Evolutionary conservation across 1,139 yeast genomes (phyloP).

Genomic region (Yamadazyma blattariae): DNA sequence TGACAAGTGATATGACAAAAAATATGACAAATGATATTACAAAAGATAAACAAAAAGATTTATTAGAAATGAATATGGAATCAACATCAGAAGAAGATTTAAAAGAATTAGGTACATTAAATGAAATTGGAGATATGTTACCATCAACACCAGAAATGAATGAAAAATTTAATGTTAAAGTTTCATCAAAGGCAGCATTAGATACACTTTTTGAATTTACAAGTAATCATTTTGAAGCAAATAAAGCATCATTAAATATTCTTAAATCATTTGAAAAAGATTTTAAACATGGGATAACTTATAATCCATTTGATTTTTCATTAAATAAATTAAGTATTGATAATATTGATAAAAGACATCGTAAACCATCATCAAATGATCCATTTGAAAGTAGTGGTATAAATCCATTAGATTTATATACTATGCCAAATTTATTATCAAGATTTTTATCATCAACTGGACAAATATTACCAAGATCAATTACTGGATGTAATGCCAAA

Average conservation of each 20-base stretch:
- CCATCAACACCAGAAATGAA: conserved; percentile 37
- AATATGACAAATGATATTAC: too few species aligned
- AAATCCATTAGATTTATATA: conserved; percentile 63
- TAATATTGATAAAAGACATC: conserved; percentile 19
- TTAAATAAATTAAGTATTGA: conserved; percentile 48
- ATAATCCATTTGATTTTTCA: conserved; percentile 77
- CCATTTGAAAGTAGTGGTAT: conserved; percentile 55
- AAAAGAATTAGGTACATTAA: too few species aligned
- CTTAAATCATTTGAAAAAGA: conserved; percentile 30
- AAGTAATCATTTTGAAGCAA: conserved; percentile 1
- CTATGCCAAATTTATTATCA: conserved; percentile 63
- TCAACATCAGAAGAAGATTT: too few species aligned
- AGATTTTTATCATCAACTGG: conserved; percentile 61
- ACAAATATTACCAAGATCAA: conserved; percentile 60
- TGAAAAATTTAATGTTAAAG: conserved; percentile 16
- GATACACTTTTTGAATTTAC: conserved; percentile 3
- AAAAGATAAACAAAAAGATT: too few species aligned
- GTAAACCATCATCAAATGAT: conserved; percentile 19
- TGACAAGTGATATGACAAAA: too few species aligned
- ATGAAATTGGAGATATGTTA: conserved; percentile 7
- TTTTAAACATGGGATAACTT: conserved; percentile 45
- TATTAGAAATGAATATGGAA: too few species aligned
- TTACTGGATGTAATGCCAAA: conserved; percentile 60
- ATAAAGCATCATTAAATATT: conserved; percentile 23
- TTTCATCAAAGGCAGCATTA: conserved; percentile 4